Evolutionary conservation across 1,139 yeast genomes (phyloP).

Genomic region (Diutina scorzettiae): DNA sequence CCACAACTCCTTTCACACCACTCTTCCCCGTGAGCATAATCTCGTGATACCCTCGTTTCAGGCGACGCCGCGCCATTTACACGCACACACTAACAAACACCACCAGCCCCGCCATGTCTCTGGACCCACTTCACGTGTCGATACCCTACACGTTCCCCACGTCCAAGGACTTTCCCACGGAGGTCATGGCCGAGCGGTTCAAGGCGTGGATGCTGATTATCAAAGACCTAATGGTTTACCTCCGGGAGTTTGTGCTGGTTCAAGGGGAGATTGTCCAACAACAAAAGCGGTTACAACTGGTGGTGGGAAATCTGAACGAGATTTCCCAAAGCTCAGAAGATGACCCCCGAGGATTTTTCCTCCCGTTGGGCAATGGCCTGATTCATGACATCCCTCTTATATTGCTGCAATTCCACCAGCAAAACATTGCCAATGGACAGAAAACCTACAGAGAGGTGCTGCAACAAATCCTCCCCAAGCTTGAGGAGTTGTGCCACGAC

Average conservation of each 20-base stretch:
- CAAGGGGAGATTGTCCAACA: slow-evolving; percentile 84
- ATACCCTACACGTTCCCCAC: slow-evolving; percentile 10
- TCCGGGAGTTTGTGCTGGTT: slow-evolving; percentile 69
- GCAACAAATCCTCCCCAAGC: slow-evolving; percentile 60
- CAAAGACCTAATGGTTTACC: slow-evolving; percentile 59
- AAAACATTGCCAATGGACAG: slow-evolving; percentile 54
- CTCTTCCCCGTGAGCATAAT: no score
- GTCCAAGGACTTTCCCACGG: slow-evolving; percentile 50
- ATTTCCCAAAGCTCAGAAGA: slow-evolving; percentile 12
- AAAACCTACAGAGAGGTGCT: slow-evolving; percentile 63
- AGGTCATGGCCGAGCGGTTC: slow-evolving; percentile 70
- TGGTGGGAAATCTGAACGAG: slow-evolving; percentile 36
- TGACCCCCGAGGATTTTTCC: slow-evolving; percentile 33
- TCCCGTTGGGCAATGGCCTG: slow-evolving; percentile 73
- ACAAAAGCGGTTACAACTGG: slow-evolving; percentile 70
- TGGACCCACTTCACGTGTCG: slow-evolving; percentile 10
- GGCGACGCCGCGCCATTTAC: no score
- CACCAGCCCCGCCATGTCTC: not conserved
- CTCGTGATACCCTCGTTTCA: no score
- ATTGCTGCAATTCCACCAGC: slow-evolving; percentile 64
- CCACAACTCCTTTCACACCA: no score
- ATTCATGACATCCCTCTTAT: slow-evolving; percentile 71
- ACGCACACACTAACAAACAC: no score
- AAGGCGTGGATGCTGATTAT: slow-evolving; percentile 79
- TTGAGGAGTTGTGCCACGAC: slow-evolving; percentile 79